These are phyloP conservation scores for Stemphylium vesicarium DNA, from an alignment of 2,329 filamentous ascomycete genomes.

Conservation along the genomic window DNA sequence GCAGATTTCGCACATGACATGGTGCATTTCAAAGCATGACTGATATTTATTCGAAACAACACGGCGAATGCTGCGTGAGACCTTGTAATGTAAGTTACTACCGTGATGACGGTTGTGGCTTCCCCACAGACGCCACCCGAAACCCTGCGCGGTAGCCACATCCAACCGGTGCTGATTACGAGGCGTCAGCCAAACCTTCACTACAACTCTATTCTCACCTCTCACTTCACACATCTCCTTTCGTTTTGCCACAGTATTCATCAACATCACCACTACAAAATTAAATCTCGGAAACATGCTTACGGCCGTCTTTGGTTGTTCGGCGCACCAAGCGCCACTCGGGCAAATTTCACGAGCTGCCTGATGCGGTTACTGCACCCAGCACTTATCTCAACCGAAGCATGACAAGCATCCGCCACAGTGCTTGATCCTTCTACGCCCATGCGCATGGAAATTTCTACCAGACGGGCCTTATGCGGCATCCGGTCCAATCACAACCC, in stretches of 20 bases:
- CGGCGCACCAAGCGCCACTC: background rate
- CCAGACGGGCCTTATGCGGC: background rate
- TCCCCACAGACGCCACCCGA: background rate
- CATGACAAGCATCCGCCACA: slow-evolving; percentile 30
- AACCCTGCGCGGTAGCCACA: background rate
- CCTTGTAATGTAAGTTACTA: background rate
- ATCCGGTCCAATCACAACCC: background rate
- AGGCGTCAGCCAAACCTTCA: background rate
- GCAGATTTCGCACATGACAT: background rate
- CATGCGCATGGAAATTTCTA: background rate
- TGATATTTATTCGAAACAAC: no score
- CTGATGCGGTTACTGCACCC: slow-evolving; percentile 21
- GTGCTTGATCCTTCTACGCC: slow-evolving; percentile 24
- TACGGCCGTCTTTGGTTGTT: background rate
- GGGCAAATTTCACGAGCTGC: slow-evolving; percentile 18
- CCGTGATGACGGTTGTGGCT: background rate
- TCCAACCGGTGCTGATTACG: background rate
- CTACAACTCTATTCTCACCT: background rate
- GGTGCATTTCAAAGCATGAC: no score
- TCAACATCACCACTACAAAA: no score
- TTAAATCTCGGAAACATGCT: background rate
- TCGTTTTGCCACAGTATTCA: background rate
- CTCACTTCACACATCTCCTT: background rate
- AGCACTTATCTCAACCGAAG: slow-evolving; percentile 25
- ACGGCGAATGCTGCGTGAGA: no score